phyloP scores from a whole-genome alignment of 495 filamentous ascomycete species.

The Talaromyces nanjingensis region DNA sequence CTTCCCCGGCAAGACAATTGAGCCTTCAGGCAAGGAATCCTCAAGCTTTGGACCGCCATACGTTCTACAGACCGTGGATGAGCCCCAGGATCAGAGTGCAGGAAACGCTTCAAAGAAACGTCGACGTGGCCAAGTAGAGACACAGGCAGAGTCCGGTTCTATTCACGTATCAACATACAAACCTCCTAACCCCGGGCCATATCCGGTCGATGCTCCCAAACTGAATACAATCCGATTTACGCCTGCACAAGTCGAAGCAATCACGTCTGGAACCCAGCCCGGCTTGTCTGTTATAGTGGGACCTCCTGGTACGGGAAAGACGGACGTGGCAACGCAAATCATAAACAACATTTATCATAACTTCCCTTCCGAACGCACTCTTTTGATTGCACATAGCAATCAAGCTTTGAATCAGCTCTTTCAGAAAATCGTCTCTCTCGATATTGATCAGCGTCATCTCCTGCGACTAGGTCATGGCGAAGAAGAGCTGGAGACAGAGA shows the following conservation, averaged over 20 bases:
- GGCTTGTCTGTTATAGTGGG: conserved; percentile 93
- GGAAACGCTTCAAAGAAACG: conserved; percentile 70
- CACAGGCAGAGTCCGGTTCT: conserved; percentile 52
- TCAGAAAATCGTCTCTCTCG: conserved; percentile 88
- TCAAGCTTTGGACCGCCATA: conserved; percentile 84
- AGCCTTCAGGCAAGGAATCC: conserved; percentile 61
- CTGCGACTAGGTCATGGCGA: conserved; percentile 91
- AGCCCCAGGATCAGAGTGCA: conserved; percentile 31
- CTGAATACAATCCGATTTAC: conserved; percentile 84
- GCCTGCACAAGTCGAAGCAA: conserved; percentile 83
- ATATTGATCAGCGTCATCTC: conserved; percentile 94
- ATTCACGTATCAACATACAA: conserved; percentile 87
- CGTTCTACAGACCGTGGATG: conserved; percentile 59
- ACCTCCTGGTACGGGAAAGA: conserved; percentile 95
- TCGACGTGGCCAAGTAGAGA: conserved; percentile 62
- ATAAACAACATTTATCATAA: conserved; percentile 99
- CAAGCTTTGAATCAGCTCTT: conserved; percentile 99
- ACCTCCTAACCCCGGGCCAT: conserved; percentile 83
- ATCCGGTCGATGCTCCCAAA: conserved; percentile 80
- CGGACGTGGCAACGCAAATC: conserved; percentile 95
- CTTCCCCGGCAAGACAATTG: conserved; percentile 74
- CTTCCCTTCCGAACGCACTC: conserved; percentile 83
- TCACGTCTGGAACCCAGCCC: conserved; percentile 88
- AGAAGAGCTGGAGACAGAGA: conserved; percentile 81
- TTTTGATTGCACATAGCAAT: conserved; percentile 95